Conservation (phyloP, 345 rosid species). For the Salix dunnii region DNA sequence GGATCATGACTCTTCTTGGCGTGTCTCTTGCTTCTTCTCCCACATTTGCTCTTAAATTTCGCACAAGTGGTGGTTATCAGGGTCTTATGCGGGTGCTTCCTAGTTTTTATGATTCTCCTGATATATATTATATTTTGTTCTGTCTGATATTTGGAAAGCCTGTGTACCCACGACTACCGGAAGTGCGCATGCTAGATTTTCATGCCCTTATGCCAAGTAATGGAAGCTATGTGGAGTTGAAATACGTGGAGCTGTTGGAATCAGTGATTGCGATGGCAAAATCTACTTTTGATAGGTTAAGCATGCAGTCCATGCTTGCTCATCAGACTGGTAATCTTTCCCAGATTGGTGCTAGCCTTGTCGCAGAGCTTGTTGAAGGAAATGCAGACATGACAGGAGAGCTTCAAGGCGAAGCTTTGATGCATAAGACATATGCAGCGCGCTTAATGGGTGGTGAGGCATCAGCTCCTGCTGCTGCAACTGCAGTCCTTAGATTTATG, state of each 20-base stretch:
- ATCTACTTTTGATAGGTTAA: conserved; percentile 89
- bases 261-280: conserved; percentile 92
- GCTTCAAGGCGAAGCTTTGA: conserved; percentile 99
- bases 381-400: conserved; percentile 88
- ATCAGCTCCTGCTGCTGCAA: conserved; percentile 98
- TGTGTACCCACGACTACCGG: conserved; percentile 95
- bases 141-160: conserved; percentile 91
- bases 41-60: conserved; percentile 89
- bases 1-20: conserved; percentile 99
- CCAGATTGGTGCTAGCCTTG: conserved; percentile 80
- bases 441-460: conserved; percentile 99
- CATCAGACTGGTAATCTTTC: conserved; percentile 88
- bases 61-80: conserved; percentile 93
- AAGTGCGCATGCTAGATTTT: conserved; percentile 98
- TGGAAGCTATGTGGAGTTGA: conserved; percentile 72
- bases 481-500: conserved; percentile 94
- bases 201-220: conserved; percentile 94
- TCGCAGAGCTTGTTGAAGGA: conserved; percentile 92
- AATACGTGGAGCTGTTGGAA: conserved; percentile 88
- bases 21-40: conserved; percentile 90
- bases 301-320: conserved; percentile 82
- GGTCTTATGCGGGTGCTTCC: conserved; percentile 82
- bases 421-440: conserved; percentile 99
- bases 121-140: conserved; percentile 92
- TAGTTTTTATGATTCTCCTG: conserved; percentile 97